Conservation (phyloP, 2,329 filamentous ascomycete species). For the Aspergillus aculeatinus region DNA sequence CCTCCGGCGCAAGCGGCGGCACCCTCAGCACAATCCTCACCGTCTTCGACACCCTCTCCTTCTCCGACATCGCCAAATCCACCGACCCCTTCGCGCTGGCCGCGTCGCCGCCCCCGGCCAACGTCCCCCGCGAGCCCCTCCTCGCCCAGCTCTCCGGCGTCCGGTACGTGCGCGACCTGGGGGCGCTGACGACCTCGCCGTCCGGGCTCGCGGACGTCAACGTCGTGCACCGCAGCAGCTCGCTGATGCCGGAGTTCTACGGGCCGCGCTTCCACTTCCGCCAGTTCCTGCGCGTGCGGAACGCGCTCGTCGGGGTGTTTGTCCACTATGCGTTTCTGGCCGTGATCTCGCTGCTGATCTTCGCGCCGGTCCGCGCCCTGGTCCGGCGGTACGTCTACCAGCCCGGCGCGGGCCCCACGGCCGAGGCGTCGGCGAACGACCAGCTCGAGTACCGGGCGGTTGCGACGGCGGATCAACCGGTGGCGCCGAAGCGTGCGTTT, state of each 20-base stretch:
- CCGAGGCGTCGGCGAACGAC: slow-evolving; percentile 43
- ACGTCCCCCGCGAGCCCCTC: slow-evolving; percentile 32
- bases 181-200: slow-evolving; percentile 56
- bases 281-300: slow-evolving; percentile 56
- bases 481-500: slow-evolving; percentile 40
- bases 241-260: slow-evolving; percentile 57
- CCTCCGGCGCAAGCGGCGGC: slow-evolving; percentile 55
- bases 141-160: slow-evolving; percentile 48
- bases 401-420: slow-evolving; percentile 52
- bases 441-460: slow-evolving; percentile 46
- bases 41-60: slow-evolving; percentile 49
- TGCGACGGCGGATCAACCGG: slow-evolving; percentile 42
- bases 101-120: slow-evolving; percentile 39
- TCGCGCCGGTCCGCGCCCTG: slow-evolving; percentile 56
- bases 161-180: slow-evolving; percentile 55
- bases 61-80: slow-evolving; percentile 47
- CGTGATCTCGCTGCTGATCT: slow-evolving; percentile 46
- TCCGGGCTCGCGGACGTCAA: slow-evolving; percentile 55
- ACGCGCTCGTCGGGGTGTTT: slow-evolving; percentile 47
- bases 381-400: slow-evolving; percentile 48
- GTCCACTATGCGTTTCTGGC: slow-evolving; percentile 52
- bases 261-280: slow-evolving; percentile 59
- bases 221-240: slow-evolving; percentile 61
- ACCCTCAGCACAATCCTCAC: slow-evolving; percentile 67
- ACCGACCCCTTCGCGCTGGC: slow-evolving; percentile 54